Base-by-base conservation (phyloP, 768 basidiomycete genomes). In the Termitomyces eurrhizus region DNA sequence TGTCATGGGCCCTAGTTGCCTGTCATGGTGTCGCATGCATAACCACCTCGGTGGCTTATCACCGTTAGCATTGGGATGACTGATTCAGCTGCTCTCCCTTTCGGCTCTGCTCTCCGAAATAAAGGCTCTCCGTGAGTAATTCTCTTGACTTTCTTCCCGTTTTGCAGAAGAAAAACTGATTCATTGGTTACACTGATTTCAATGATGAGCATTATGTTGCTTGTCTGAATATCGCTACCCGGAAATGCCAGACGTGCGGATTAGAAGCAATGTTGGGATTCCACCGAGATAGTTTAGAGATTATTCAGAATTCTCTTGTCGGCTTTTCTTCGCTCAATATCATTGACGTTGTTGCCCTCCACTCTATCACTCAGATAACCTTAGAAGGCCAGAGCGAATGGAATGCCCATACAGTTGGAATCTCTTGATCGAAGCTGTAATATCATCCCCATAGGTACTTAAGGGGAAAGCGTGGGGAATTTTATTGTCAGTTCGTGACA, bases 1-100 rank as follows among this genome's bases (percentile, higher is more conserved):
- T 11, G 65, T 83, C 44, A 67, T 86, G 37, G 84, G 83, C 5
- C 84, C 83, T 18, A 78, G 73, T 84, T 80, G 64, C 82, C 81
- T 13, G 75, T 83, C 29, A 60, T 74, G 16, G 68, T 75, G 56
- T 72, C 70, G 21, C 73, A 79, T 45, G 68, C 75, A 2, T 68
- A 13, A 36, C 67, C 78, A 18, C 75, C 76, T 50, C 69, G 62
- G 18, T 68, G 70, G 68, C 68, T 79, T 39, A 61, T 58, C 26
- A 54, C 64, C 77, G 45, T 69, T 78, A 53, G 78, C 75, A 56
- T 73, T 70, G 59, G 75, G 65, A 58, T 74, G 70, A 55, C 63
- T 21, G 65, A 61, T 13, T 65, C 64, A n/a, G 65, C 63, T 8
- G 81, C 42, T 12, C 26, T 65, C 7, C 66, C 64, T 7, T 65